Conservation (phyloP, 2,329 filamentous ascomycete species). For the Aspergillus arachidicola region DNA sequence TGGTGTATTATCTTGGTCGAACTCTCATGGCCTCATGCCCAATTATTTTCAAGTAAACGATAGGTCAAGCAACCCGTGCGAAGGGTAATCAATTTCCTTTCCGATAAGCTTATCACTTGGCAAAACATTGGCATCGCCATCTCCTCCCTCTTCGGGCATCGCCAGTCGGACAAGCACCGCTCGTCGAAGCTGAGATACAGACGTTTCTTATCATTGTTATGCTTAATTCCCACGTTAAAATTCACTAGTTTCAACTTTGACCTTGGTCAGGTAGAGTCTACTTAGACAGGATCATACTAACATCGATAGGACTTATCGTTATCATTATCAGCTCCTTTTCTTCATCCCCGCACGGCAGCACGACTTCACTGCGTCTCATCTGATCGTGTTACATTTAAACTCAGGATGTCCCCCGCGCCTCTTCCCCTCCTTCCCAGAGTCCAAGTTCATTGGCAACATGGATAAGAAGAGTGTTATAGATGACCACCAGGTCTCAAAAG, state of each 20-base stretch:
- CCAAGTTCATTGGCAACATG: constrained; percentile 13
- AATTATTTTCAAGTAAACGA: background rate
- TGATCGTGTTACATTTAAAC: background rate
- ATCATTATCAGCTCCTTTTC: background rate
- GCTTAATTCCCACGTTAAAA: constrained; percentile 1
- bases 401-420: background rate
- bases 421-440: background rate
- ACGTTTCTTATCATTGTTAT: constrained; percentile 4
- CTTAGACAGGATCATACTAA: background rate
- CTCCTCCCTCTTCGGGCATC: constrained; percentile 7
- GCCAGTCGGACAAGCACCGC: background rate
- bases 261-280: background rate
- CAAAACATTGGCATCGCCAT: constrained; percentile 8
- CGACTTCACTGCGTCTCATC: background rate
- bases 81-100: background rate
- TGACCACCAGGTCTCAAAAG: constrained; percentile 12
- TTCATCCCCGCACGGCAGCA: background rate
- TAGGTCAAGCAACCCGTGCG: background rate
- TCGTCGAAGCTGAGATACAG: background rate
- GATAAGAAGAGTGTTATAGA: constrained; percentile 24
- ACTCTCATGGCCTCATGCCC: background rate
- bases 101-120: constrained; percentile 13
- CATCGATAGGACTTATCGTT: too few relatives aligned
- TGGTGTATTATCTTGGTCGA: background rate
- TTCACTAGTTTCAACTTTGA: background rate